Conservation (phyloP, 2,329 filamentous ascomycete species). For the Proliferodiscus dingleyae region DNA sequence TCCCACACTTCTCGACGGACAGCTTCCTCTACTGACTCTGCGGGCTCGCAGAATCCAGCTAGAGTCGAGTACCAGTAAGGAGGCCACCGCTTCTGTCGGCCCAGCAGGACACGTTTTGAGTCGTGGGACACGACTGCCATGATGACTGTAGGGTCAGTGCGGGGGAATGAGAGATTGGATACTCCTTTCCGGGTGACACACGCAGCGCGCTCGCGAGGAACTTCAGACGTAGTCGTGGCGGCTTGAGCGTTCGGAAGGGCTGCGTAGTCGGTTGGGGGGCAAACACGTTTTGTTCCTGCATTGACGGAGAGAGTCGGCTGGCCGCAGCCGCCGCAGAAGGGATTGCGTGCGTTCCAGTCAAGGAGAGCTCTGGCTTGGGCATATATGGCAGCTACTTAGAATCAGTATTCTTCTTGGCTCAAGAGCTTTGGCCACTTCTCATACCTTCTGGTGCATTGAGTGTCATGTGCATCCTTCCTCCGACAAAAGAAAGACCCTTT, state of each 20-base stretch:
- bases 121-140: slow-evolving; percentile 84
- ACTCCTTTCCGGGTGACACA: slow-evolving; percentile 81
- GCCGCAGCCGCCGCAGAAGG: slow-evolving; percentile 87
- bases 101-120: slow-evolving; percentile 64
- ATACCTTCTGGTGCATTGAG: slow-evolving; percentile 45
- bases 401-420: background rate
- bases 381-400: slow-evolving; percentile 70
- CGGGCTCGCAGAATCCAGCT: slow-evolving; percentile 80
- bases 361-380: slow-evolving; percentile 82
- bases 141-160: slow-evolving; percentile 84
- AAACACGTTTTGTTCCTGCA: slow-evolving; percentile 75
- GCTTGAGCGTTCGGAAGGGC: slow-evolving; percentile 33
- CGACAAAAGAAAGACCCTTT: slow-evolving; percentile 59
- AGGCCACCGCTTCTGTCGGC: slow-evolving; percentile 80
- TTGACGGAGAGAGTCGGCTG: slow-evolving; percentile 74
- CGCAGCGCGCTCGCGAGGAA: slow-evolving; percentile 52
- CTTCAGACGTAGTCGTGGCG: slow-evolving; percentile 34
- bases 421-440: background rate
- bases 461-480: slow-evolving; percentile 53
- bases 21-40: slow-evolving; percentile 79
- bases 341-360: slow-evolving; percentile 92
- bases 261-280: slow-evolving; percentile 63
- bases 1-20: slow-evolving; percentile 83
- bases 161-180: slow-evolving; percentile 87
- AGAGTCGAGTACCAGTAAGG: slow-evolving; percentile 83